phyloP scores from a whole-genome alignment of 2,329 filamentous ascomycete species.

The Colletotrichum siamense region DNA sequence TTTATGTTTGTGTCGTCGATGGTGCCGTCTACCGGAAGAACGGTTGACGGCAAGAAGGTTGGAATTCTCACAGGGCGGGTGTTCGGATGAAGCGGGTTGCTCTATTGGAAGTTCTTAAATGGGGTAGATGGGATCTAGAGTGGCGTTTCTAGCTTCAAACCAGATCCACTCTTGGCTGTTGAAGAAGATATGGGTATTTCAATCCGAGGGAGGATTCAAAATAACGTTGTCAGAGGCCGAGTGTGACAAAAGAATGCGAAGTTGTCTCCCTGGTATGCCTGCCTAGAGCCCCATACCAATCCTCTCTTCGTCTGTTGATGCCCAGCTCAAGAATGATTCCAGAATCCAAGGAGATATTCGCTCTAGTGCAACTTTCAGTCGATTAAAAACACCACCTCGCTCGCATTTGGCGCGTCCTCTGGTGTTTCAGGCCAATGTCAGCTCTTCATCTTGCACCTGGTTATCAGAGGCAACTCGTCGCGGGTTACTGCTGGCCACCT shows the following conservation, averaged over 20 bases:
- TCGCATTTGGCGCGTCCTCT: not conserved
- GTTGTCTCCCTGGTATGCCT: not conserved
- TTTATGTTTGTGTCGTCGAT: not conserved
- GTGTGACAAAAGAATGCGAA: not conserved
- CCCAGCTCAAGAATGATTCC: not conserved
- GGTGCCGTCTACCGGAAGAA: not conserved
- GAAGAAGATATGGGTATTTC: not conserved
- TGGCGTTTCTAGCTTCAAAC: not conserved
- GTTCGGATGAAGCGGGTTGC: not conserved
- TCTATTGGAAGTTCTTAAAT: not conserved
- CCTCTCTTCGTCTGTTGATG: not conserved
- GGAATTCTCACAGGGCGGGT: not conserved
- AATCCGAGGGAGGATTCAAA: not conserved
- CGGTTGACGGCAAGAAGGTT: not conserved
- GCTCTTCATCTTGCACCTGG: accelerated
- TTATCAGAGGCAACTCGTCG: not conserved
- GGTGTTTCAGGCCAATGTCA: not conserved
- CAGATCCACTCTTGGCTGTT: not conserved
- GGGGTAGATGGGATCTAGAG: not conserved
- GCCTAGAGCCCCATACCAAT: not conserved
- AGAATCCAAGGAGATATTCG: not conserved
- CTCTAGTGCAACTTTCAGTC: not conserved
- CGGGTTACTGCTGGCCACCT: accelerated
- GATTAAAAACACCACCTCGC: not conserved
- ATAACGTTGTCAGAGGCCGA: not conserved